Percentiles rank a stretch among this genome's conserved stretches.
These are phyloP conservation scores for Coniochaeta hoffmannii DNA, from an alignment of 2,329 filamentous ascomycete genomes.

Conservation along the genomic window DNA sequence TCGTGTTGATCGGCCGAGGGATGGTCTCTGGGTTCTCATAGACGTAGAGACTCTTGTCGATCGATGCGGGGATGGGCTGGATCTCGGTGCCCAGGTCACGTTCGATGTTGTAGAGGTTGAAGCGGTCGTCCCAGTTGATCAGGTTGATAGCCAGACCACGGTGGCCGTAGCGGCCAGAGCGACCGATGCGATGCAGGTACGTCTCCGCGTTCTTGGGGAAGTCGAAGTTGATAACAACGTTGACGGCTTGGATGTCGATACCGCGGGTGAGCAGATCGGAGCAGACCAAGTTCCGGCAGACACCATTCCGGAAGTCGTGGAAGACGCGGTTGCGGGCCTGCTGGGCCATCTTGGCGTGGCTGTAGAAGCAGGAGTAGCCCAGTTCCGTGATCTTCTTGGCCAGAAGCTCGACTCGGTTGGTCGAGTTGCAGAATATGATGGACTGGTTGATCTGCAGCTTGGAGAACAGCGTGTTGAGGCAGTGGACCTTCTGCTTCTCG, in stretches of 20 bases:
- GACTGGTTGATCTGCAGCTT: conserved; percentile 99
- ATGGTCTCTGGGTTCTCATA: conserved; percentile 96
- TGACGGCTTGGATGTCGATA: conserved; percentile 99
- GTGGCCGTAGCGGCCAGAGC: conserved; percentile 94
- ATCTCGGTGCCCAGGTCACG: conserved; percentile 96
- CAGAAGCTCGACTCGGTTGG: conserved; percentile 92
- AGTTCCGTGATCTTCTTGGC: conserved; percentile 99
- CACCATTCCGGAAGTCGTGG: conserved; percentile 97
- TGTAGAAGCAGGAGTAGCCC: conserved; percentile 99
- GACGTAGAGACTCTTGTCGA: conserved; percentile 97
- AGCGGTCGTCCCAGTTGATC: conserved; percentile 99
- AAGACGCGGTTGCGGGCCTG: conserved; percentile 96
- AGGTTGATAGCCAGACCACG: conserved; percentile 96
- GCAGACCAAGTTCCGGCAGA: conserved; percentile 96
- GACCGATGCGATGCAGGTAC: conserved; percentile 95
- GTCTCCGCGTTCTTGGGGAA: conserved; percentile 99
- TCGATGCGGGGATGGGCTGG: conserved; percentile 85
- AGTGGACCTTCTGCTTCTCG: conserved; percentile 99
- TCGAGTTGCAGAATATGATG: conserved; percentile 99
- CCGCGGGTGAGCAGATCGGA: conserved; percentile 95
- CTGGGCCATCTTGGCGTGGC: conserved; percentile 96
- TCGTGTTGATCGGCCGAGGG: conserved; percentile 63
- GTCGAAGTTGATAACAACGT: conserved; percentile 99
- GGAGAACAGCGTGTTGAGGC: conserved; percentile 96
- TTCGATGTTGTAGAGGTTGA: conserved; percentile 98